Evolutionary conservation across 148 eudicot species (phyloP), one percentile per base, ranked within the genome.

Genomic region (Pouteria glomerata): DNA sequence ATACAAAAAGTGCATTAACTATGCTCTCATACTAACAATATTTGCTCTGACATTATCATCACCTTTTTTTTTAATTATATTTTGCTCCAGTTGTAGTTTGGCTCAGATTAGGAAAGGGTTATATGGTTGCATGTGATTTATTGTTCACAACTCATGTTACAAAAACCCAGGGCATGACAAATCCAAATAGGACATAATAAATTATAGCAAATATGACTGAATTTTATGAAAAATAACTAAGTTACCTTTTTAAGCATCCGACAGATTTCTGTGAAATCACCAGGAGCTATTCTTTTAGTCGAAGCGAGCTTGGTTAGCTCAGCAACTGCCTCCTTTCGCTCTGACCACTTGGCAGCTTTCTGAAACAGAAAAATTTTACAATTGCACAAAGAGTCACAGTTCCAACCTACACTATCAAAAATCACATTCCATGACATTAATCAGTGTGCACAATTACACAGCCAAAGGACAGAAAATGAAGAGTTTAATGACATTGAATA

Each of bases 331-430:
- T 92, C 99, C 80, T 96, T 96, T 50, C 99, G 81, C 72, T 96
- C 99, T 24, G 92, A 96, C 99, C 99, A 96, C 85, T 96, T 96
- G 65, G 90, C 67, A 79, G 99, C 99, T 96, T 96, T 96, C 99
- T 96, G 73, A 33, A 77, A 75, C 52, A 71, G 39, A 41, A 21
- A 64, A 69, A 37, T 67, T 11, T 19, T 10, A 41, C 14, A 59
- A 53, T n/a, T n/a, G n/a, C n/a, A n/a, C n/a, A n/a, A n/a, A n/a
- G n/a, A n/a, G n/a, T n/a, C n/a, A n/a, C n/a, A 63, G 19, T 41
- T 16, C 37, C 68, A 37, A 52, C 26, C 56, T 30, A 34, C n/a
- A 42, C 24, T 19, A 33, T 3, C 68, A 48, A 8, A 58, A 50
- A 39, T 33, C 65, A 5, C 67, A 12, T 34, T 37, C n/a, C 42